These are phyloP conservation scores for Juncus inflexus DNA, from an alignment of 176 grass and related monocot genomes.

Conservation along the genomic window DNA sequence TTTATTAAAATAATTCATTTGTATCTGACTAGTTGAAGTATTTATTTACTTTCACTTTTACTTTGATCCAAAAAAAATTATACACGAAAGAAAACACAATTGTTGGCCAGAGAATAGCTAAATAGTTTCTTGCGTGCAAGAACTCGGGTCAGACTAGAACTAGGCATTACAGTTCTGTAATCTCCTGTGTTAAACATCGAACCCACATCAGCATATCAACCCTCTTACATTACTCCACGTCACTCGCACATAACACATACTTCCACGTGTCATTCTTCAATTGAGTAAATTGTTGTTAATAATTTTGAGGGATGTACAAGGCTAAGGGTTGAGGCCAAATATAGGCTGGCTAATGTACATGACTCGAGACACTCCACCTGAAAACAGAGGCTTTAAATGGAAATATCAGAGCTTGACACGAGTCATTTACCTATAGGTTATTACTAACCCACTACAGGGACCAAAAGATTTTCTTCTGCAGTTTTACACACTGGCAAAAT, in stretches of 20 bases:
- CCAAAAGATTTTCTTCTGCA: constrained; percentile 10
- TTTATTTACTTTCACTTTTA: too few relatives aligned
- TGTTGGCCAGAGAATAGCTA: too few relatives aligned
- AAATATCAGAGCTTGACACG: constrained; percentile 5
- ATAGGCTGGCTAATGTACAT: constrained; percentile 22
- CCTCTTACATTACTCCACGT: constrained; percentile 4
- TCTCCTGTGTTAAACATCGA: background rate
- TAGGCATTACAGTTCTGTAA: constrained; percentile 3
- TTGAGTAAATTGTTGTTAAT: background rate
- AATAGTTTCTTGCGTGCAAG: too few relatives aligned
- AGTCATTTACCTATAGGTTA: background rate
- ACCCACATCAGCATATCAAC: background rate
- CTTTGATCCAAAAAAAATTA: too few relatives aligned
- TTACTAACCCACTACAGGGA: background rate
- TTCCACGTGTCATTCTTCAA: background rate
- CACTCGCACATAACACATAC: too few relatives aligned
- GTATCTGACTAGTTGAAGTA: too few relatives aligned
- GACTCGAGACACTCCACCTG: constrained; percentile 25
- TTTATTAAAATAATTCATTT: too few relatives aligned
- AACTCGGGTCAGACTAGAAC: background rate
- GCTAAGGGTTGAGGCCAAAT: background rate
- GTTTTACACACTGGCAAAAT: background rate
- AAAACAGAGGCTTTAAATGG: constrained; percentile 13
- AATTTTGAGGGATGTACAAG: background rate
- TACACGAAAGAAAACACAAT: too few relatives aligned